phyloP scores from a whole-genome alignment of 2,329 filamentous ascomycete genomes.

The Neofusicoccum ribis region DNA sequence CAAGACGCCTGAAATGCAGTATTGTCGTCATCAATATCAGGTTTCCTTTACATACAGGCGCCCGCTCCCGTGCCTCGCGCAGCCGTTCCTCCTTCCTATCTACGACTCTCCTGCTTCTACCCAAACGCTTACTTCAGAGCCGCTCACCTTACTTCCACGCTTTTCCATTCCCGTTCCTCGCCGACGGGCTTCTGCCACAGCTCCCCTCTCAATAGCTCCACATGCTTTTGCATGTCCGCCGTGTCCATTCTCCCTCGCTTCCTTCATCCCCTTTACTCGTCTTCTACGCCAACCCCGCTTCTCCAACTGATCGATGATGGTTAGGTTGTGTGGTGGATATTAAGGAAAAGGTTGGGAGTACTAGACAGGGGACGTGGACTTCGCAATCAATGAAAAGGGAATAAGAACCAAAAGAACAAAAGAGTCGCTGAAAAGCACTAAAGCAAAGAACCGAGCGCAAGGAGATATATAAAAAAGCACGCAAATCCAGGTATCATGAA shows the following conservation, averaged over 20 bases:
- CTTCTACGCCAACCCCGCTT: no score
- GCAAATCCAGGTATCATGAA: slow-evolving; percentile 18
- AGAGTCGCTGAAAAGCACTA: slow-evolving; percentile 12
- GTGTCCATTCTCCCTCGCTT: no score
- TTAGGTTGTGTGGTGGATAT: neutral
- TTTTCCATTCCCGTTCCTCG: no score
- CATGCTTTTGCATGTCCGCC: no score
- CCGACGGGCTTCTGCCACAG: no score
- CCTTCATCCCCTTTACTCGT: no score
- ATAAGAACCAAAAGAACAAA: neutral
- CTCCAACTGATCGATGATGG: no score
- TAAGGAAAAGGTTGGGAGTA: neutral
- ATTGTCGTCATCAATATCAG: slow-evolving; percentile 16
- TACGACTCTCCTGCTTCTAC: neutral
- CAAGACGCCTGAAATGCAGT: slow-evolving; percentile 10
- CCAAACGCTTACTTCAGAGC: no score
- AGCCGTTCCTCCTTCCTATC: neutral
- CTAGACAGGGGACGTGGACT: neutral
- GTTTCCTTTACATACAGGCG: slow-evolving; percentile 12
- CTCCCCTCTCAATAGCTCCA: no score
- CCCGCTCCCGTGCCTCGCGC: neutral
- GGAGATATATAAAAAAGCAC: neutral
- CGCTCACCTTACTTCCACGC: no score
- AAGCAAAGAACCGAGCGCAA: neutral
- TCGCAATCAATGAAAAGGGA: neutral